Base-by-base conservation (phyloP, 345 rosid genomes). In the Euphorbia peplus region DNA sequence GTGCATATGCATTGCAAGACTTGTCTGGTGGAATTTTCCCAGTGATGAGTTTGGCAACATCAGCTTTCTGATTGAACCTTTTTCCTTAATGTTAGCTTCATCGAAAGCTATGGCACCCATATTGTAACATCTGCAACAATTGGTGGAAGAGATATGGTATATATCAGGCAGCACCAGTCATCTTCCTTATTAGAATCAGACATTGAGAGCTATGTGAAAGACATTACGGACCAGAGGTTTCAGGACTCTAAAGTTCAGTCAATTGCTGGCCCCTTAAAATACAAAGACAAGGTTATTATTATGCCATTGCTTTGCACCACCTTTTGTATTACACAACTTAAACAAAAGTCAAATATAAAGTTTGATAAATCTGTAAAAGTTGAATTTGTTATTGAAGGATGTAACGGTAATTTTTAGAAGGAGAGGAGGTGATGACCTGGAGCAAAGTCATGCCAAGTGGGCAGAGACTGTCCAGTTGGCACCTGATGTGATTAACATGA, bases 341-440 rank as follows among this genome's bases (percentile, higher is more conserved):
- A n/a, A 52, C 22, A 24, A 24, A 54, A n/a, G n/a, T n/a, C n/a
- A n/a, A n/a, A n/a, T 35, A 22, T 76, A 41, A 13, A 57, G 25
- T 61, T 39, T 70, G 75, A 59, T 52, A 70, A 75, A 65, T 58
- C 24, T 5, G 39, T 63, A 57, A 58, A 68, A 47, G 21, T 44
- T 53, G 30, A 59, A 66, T 67, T 82, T 67, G 71, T 76, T 86
- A 60, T 77, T 91, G 93, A 86, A 95, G 99, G 97, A 95, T 76
- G 91, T 91, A 60, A 90, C 99, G 73, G 98, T 95, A 60, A 95
- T 95, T 70, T 95, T 88, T 78, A 82, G 99, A 87, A 80, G 99
- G 82, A 88, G 99, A 82, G 99, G 99, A 70, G 99, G 99, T 18
- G 99, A 95, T 55, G 97, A 95, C 81, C 92, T 95, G 48, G 99